Base-by-base conservation (phyloP, 1,284 basidiomycete species). In the Anthracocystis walkeri region DNA sequence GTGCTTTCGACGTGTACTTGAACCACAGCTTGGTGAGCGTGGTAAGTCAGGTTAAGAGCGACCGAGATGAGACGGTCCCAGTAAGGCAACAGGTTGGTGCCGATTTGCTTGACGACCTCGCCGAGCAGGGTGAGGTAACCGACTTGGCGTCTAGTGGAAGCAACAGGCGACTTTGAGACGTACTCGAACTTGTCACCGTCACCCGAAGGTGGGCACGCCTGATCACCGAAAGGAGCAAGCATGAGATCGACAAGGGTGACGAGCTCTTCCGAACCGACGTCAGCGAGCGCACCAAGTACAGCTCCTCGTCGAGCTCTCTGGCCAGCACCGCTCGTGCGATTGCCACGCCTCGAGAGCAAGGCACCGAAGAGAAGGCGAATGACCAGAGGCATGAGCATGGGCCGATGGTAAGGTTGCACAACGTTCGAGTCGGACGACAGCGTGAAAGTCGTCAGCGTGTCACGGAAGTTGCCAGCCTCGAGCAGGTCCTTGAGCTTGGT, bases 391-490 rank as follows among this genome's bases (percentile, higher is more conserved):
- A 97, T 88, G 10, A 94, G 87, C 77, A 91, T 90, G 1, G 83
- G 82, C 31, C 95, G 89, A 75, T 93, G 90, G 2, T 87, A 86
- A 0, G 87, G 83, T 41, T 92, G 90, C 51, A 96, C 88, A 4
- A 86, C 83, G 16, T 88, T 88, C 8, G 79, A 72, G n/a, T 77
- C 75, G 12, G 65, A 66, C 2, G 78, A 68, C 11, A 84, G 60
- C 49, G 79, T 75, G 46, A 98, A 88, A 20, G 90, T 88, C 0
- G 91, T 89, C 5, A 99, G 89, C 78, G 93, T 91, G 80, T 99
- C 97, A 25, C 96, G 88, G 90, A 95, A 97, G 67, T 92, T 88
- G 16, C 90, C 91, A 51, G 94, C 92, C 68, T 97, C 94, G 38
- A 99, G 88, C 8, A 99, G 87, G 18, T 88, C 88, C 27, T 88